phyloP scores from a whole-genome alignment of 2,329 filamentous ascomycete species.

The Sporothrix sp. region DNA sequence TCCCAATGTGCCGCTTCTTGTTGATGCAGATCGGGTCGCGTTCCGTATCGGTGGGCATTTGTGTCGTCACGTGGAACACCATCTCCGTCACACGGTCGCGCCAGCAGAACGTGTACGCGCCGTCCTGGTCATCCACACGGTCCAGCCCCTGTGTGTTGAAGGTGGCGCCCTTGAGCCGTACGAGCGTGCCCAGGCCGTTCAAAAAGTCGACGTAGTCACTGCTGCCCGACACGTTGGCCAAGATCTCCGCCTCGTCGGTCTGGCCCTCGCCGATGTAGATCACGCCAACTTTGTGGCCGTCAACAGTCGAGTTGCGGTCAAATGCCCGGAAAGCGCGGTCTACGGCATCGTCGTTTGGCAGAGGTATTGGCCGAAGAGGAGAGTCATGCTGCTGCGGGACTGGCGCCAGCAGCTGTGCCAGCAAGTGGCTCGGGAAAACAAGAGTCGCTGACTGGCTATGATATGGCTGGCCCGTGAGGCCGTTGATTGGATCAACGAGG shows the following conservation, averaged over 20 bases:
- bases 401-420: constrained; percentile 59
- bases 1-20: constrained; percentile 94
- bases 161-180: constrained; percentile 67
- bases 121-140: constrained; percentile 65
- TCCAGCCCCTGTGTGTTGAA: constrained; percentile 94
- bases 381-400: constrained; percentile 47
- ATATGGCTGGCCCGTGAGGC: constrained; percentile 15
- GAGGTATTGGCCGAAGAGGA: constrained; percentile 58
- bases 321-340: constrained; percentile 69
- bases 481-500: neutral
- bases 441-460: constrained; percentile 44
- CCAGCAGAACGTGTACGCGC: constrained; percentile 86
- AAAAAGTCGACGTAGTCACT: constrained; percentile 82
- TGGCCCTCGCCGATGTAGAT: constrained; percentile 89
- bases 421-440: constrained; percentile 62
- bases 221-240: constrained; percentile 78
- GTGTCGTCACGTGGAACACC: constrained; percentile 89
- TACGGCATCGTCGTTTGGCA: constrained; percentile 61
- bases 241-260: constrained; percentile 69
- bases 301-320: constrained; percentile 79
- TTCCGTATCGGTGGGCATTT: constrained; percentile 86
- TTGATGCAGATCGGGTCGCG: constrained; percentile 64
- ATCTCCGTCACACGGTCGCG: constrained; percentile 90
- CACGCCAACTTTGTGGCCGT: constrained; percentile 91
- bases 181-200: constrained; percentile 69